Percentiles rank a stretch among this genome's conserved stretches.
Evolutionary conservation across 495 filamentous ascomycete species (phyloP).

Genomic region (Aspergillus steynii): DNA sequence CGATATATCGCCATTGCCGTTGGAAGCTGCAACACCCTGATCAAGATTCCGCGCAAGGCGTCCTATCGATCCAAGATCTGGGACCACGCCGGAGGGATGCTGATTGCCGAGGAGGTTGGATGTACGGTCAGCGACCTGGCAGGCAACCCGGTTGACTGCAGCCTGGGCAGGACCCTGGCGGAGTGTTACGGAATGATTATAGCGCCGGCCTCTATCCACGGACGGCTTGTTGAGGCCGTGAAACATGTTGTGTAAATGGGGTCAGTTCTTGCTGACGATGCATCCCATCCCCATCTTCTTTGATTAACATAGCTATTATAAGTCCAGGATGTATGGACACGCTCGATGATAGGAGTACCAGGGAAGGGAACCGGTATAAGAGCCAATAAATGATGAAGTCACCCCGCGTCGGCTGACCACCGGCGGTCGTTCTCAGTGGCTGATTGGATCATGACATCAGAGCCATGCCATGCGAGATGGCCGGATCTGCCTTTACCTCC

Average conservation of each 20-base stretch:
- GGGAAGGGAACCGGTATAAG: no score
- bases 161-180: conserved; percentile 40
- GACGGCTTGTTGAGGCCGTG: conserved; percentile 39
- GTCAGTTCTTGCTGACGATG: no score
- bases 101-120: conserved; percentile 66
- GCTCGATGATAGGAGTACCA: no score
- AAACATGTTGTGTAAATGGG: conserved; percentile 19
- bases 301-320: no score
- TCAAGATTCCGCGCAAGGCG: conserved; percentile 60
- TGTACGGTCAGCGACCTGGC: conserved; percentile 63
- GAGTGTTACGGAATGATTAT: conserved; percentile 47
- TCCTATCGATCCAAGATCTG: conserved; percentile 62
- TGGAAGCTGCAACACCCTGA: conserved; percentile 57
- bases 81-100: conserved; percentile 72
- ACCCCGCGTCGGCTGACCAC: background rate
- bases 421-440: no score
- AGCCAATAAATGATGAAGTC: no score
- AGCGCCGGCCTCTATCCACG: conserved; percentile 42
- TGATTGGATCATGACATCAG: background rate
- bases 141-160: conserved; percentile 43
- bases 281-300: no score
- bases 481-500: no score
- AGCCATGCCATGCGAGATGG: background rate
- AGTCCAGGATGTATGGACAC: no score
- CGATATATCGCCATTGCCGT: conserved; percentile 63